Conservation (phyloP, 2,329 filamentous ascomycete species). For the Fusarium oligoseptatum region DNA sequence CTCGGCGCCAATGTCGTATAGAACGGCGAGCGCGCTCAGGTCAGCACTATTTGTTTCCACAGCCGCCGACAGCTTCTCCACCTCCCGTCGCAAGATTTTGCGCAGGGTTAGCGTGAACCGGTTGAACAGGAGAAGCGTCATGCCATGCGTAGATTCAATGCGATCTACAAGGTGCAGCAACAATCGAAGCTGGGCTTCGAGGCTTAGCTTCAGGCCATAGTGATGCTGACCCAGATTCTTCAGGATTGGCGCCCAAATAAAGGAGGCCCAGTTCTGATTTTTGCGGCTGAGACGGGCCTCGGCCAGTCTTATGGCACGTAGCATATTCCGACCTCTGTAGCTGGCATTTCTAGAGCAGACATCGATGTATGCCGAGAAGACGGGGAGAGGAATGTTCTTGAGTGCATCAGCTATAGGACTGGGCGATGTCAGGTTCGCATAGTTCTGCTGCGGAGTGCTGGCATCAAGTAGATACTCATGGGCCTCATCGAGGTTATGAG, state of each 20-base stretch:
- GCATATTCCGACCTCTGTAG: constrained; percentile 43
- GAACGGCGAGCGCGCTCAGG: constrained; percentile 23
- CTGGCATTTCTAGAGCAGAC: constrained; percentile 43
- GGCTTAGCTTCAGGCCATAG: constrained; percentile 43
- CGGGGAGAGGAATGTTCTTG: constrained; percentile 43
- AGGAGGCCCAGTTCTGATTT: constrained; percentile 46
- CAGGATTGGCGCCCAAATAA: constrained; percentile 52
- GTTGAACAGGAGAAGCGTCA: constrained; percentile 41
- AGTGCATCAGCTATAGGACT: constrained; percentile 44
- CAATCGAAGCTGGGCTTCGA: constrained; percentile 49
- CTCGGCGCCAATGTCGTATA: constrained; percentile 34
- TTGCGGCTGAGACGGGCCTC: constrained; percentile 42
- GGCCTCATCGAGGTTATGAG: constrained; percentile 61
- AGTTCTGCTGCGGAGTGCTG: constrained; percentile 27
- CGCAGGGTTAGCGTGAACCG: constrained; percentile 43
- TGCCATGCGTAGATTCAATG: constrained; percentile 45
- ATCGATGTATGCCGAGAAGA: constrained; percentile 66
- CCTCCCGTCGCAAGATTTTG: constrained; percentile 46
- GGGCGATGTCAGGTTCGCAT: constrained; percentile 34
- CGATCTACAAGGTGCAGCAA: constrained; percentile 45
- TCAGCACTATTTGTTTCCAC: constrained; percentile 26
- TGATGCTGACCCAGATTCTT: constrained; percentile 51
- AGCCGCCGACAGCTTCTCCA: constrained; percentile 36
- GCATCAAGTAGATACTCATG: constrained; percentile 65
- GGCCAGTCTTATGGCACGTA: constrained; percentile 50